phyloP scores from a whole-genome alignment of 2,329 filamentous ascomycete genomes.

The Aspergillus clavatus region DNA sequence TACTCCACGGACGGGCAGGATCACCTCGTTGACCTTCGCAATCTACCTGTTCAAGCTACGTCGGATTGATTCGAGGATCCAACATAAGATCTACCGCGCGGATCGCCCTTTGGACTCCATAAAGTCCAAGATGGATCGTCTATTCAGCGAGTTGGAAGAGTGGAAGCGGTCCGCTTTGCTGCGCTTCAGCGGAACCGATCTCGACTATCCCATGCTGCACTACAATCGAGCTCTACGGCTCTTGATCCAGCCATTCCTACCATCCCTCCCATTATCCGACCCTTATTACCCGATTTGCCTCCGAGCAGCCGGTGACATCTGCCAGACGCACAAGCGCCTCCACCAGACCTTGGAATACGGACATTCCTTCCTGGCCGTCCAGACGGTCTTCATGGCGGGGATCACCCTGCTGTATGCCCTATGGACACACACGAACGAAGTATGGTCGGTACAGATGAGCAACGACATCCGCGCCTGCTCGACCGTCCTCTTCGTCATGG shows the following conservation, averaged over 20 bases:
- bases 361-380: conserved; percentile 37
- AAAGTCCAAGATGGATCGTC: conserved; percentile 45
- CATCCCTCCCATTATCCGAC: conserved; percentile 43
- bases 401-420: conserved; percentile 36
- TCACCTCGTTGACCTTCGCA: conserved; percentile 39
- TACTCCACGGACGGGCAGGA: conserved; percentile 24
- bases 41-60: conserved; percentile 46
- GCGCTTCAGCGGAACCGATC: conserved; percentile 34
- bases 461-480: conserved; percentile 49
- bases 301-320: conserved; percentile 34
- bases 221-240: conserved; percentile 49
- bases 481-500: conserved; percentile 48
- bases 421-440: conserved; percentile 41
- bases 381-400: conserved; percentile 37
- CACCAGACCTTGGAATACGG: conserved; percentile 38
- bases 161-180: conserved; percentile 42
- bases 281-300: conserved; percentile 45
- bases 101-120: conserved; percentile 44
- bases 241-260: conserved; percentile 49
- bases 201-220: conserved; percentile 48
- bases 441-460: conserved; percentile 47
- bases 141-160: conserved; percentile 44
- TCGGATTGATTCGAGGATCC: conserved; percentile 47
- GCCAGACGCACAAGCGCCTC: conserved; percentile 35
- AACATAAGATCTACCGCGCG: conserved; percentile 50